phyloP scores from a whole-genome alignment of 148 eudicot species.

The Persicaria tinctoria region DNA sequence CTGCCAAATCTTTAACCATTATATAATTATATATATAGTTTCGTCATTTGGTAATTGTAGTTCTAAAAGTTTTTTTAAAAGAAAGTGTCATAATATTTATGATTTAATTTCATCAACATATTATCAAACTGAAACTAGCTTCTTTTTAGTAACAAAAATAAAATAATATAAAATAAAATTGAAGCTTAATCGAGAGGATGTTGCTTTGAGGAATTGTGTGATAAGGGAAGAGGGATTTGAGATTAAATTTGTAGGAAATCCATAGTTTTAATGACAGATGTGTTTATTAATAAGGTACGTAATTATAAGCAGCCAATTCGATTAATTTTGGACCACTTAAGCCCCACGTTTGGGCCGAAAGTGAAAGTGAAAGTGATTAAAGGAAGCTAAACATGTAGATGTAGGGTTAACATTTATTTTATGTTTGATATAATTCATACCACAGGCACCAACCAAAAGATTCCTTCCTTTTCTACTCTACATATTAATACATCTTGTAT shows the following conservation, averaged over 20 bases:
- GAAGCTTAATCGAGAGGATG: too few species aligned
- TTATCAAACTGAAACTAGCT: background rate
- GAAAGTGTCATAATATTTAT: too few species aligned
- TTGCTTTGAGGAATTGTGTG: background rate
- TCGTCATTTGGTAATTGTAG: background rate
- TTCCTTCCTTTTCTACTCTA: background rate
- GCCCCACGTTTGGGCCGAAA: slow-evolving; percentile 12
- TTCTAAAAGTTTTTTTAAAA: too few species aligned
- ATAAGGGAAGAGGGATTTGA: background rate
- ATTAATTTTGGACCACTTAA: background rate
- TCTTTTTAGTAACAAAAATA: background rate
- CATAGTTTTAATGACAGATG: background rate
- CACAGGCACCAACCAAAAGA: background rate
- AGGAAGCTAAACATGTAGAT: slow-evolving; percentile 12
- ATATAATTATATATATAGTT: background rate
- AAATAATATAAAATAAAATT: too few species aligned
- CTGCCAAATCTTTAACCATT: background rate
- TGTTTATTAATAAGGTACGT: background rate
- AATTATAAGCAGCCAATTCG: background rate
- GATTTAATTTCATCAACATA: too few species aligned
- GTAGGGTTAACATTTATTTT: background rate
- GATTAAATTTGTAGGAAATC: background rate
- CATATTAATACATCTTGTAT: too few species aligned
- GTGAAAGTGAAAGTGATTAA: slow-evolving; percentile 10
- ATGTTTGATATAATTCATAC: background rate